Base-by-base conservation (phyloP, 441 rosid genomes). In the Geranium incanum region DNA sequence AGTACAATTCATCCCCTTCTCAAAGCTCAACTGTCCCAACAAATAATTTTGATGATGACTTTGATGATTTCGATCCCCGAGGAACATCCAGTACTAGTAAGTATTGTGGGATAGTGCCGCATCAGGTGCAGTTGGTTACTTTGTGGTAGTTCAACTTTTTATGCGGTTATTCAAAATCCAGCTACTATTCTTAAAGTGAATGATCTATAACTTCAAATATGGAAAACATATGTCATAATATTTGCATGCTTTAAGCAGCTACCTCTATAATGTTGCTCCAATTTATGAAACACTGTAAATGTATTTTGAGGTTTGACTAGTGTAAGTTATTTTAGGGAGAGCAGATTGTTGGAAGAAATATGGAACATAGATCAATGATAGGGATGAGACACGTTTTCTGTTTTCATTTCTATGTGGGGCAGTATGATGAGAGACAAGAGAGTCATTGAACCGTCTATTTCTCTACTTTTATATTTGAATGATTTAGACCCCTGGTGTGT, bases 41-140 rank as follows among this genome's bases (percentile, higher is more conserved):
- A 62, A 85, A 78, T 78, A 74, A 76, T 57, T 69, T 70, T 75
- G 91, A 84, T 16, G 87, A 87, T 41, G 95, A 91, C 57, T 85
- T 89, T 70, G 97, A 87, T 41, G 95, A 91, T 62, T 85, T 89
- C 68, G 97, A 48, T 86, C 99, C 99, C 65, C 93, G 99, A 64
- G 98, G 96, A 81, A 86, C 83, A 68, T 86, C 91, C 59, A 80
- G 76, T 71, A 76, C 88, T 21, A 89, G 97, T 94, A 85, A 83
- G 97, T 83, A 62, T 69, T 72, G 57, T 38, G 36, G 23, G 16
- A 28, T 73, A 70, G 59, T 50, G 0, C 38, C 18, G 16, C 41
- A 16, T 62, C 15, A 28, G 21, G 15, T 72, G 21, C n/a, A 28
- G 11, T 68, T 67, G 7, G 67, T 64, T 70, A 6, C 39, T 43